A percentile compares a stretch with the other conserved stretches of the same genome.
These are phyloP conservation scores for Serendipita sp. DNA, from an alignment of 768 basidiomycete species.

Conservation along the genomic window DNA sequence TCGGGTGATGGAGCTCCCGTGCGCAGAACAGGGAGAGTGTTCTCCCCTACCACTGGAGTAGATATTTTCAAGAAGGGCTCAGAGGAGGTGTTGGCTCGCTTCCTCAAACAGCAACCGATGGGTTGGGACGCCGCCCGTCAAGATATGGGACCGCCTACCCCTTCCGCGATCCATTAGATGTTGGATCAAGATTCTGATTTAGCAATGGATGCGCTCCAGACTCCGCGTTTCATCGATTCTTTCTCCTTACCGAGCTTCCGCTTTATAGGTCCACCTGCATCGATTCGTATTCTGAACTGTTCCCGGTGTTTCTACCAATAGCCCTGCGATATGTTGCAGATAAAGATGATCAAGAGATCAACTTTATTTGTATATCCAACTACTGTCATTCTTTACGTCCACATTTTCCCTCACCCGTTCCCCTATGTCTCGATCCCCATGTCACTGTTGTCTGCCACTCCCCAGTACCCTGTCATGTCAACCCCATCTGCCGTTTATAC, in stretches of 20 bases:
- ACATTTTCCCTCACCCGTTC: too few relatives aligned
- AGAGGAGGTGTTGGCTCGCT: constrained; percentile 74
- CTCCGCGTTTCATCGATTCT: neutral
- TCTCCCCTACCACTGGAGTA: constrained; percentile 75
- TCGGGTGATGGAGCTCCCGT: constrained; percentile 9
- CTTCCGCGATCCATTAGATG: neutral
- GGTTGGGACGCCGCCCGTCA: neutral
- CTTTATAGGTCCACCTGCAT: too few relatives aligned
- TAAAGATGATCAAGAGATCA: too few relatives aligned
- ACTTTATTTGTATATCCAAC: neutral
- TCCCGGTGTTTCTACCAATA: too few relatives aligned
- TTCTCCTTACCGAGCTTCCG: neutral
- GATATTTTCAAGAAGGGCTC: constrained; percentile 78
- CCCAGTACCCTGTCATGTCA: too few relatives aligned
- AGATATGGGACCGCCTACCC: neutral
- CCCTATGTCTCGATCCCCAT: too few relatives aligned
- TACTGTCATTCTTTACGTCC: neutral
- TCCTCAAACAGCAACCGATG: constrained; percentile 26
- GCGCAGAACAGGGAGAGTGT: constrained; percentile 39
- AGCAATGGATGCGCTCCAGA: neutral
- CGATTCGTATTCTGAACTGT: too few relatives aligned
- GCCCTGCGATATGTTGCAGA: too few relatives aligned
- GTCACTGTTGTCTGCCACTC: too few relatives aligned
- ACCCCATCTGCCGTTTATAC: neutral
- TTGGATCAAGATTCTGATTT: neutral